Base-by-base conservation (phyloP, 768 basidiomycete genomes). In the Lactarius quietus region DNA sequence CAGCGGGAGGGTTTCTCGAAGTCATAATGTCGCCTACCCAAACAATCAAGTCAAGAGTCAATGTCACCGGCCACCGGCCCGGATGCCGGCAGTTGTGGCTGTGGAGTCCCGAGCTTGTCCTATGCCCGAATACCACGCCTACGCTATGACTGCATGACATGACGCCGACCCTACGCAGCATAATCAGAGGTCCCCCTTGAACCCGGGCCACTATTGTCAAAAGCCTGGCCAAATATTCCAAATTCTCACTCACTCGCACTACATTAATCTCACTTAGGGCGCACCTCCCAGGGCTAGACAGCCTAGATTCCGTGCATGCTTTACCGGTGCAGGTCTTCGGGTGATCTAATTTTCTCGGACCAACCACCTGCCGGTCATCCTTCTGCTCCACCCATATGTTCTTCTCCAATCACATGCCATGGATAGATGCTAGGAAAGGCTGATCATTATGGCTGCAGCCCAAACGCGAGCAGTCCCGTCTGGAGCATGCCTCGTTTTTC, bases 1-100 rank as follows among this genome's bases (percentile, higher is more conserved):
- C 79, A 20, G 51, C 53, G 18, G 59, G 29, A 33, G 67, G n/a
- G 23, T 28, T 26, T 48, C 64, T 64, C n/a, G 54, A 17, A 20
- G 62, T 20, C 68, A 69, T 69, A 8, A 28, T 43, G 48, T 51
- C 48, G 23, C 48, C 53, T n/a, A 28, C n/a, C n/a, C n/a, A n/a
- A n/a, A n/a, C n/a, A n/a, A n/a, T n/a, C n/a, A 15, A 35, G 0
- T 20, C 31, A 29, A 31, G 31, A 26, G 18, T 18, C 8, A n/a
- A 29, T 15, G n/a, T 52, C 26, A 23, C 20, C 15, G 28, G 53
- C 17, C 20, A 33, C 20, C 53, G 31, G 53, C 53, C 53, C 31
- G 29, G 26, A 51, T 14, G 23, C 48, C 48, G 48, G 15, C n/a
- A 14, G 15, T 51, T 51, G 48, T 48, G 45, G 45, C 45, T 10